phyloP scores from a whole-genome alignment of 1,284 basidiomycete species.

The Crepidotus sp. region DNA sequence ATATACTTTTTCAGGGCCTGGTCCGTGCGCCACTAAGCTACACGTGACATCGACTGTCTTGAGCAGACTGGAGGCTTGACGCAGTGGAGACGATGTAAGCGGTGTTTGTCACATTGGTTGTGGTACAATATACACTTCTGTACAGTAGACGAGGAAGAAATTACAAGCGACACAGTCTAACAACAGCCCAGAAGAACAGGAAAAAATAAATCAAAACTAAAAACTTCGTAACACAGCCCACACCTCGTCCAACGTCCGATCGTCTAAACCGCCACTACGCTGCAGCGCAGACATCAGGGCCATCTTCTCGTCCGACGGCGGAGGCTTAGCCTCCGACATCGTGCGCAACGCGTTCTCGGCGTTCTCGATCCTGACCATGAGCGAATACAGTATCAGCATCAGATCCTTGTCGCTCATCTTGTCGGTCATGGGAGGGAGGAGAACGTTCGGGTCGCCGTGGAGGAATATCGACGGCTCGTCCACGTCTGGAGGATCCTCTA shows the following conservation, averaged over 20 bases:
- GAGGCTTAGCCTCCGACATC: conserved; percentile 16
- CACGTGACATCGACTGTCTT: conserved; percentile 3
- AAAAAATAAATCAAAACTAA: conserved; percentile 18
- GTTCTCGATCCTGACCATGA: conserved; percentile 76
- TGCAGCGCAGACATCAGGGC: conserved; percentile 25
- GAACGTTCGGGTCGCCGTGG: conserved; percentile 52
- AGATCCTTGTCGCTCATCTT: conserved; percentile 74
- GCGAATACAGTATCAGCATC: conserved; percentile 63
- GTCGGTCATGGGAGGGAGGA: conserved; percentile 67
- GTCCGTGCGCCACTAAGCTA: conserved; percentile 27
- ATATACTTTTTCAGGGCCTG: conserved; percentile 33
- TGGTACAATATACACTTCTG: conserved; percentile 14
- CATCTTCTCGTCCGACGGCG: conserved; percentile 18
- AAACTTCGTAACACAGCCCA: conserved; percentile 25
- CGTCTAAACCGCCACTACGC: conserved; percentile 32
- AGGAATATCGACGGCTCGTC: conserved; percentile 29
- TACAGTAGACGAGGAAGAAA: conserved; percentile 2
- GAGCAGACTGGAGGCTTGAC: no score
- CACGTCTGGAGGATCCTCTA: conserved; percentile 27
- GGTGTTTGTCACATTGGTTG: neutral
- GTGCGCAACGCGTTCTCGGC: conserved; percentile 53
- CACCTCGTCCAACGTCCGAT: conserved; percentile 37
- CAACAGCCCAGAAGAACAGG: neutral
- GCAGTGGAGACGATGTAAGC: neutral
- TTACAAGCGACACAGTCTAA: conserved; percentile 12